Percentiles rank a stretch among this genome's conserved stretches.
These are phyloP conservation scores for Suillus subluteus DNA, from an alignment of 768 basidiomycete genomes.

Conservation along the genomic window DNA sequence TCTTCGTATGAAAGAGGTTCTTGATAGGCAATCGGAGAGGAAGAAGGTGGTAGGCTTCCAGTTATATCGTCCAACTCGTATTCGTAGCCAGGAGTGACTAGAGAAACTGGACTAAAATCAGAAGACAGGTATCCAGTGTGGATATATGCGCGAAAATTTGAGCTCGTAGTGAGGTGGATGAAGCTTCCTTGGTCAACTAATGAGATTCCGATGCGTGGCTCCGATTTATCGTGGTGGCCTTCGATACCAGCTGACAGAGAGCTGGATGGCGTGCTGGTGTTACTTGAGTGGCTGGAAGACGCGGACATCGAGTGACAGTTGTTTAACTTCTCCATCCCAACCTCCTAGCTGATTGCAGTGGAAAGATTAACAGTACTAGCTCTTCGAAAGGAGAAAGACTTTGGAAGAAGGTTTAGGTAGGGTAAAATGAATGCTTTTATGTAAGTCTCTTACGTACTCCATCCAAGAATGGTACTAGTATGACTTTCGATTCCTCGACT, in stretches of 20 bases:
- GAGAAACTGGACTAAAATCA: neutral
- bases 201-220: neutral
- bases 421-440: neutral
- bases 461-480: neutral
- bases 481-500: too few species aligned
- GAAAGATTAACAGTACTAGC: neutral
- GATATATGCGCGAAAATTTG: neutral
- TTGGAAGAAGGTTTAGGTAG: neutral
- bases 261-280: neutral
- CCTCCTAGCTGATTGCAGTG: neutral
- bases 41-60: neutral
- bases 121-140: neutral
- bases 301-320: neutral
- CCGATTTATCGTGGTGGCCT: neutral
- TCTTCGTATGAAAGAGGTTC: neutral
- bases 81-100: neutral
- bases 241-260: neutral
- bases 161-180: too few species aligned
- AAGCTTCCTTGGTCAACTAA: neutral
- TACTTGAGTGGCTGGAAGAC: neutral
- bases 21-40: neutral
- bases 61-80: neutral
- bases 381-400: neutral
- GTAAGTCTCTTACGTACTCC: neutral
- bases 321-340: neutral